Base-by-base conservation (phyloP, 2,329 filamentous ascomycete genomes). In the Dothiorella sarmentorum region DNA sequence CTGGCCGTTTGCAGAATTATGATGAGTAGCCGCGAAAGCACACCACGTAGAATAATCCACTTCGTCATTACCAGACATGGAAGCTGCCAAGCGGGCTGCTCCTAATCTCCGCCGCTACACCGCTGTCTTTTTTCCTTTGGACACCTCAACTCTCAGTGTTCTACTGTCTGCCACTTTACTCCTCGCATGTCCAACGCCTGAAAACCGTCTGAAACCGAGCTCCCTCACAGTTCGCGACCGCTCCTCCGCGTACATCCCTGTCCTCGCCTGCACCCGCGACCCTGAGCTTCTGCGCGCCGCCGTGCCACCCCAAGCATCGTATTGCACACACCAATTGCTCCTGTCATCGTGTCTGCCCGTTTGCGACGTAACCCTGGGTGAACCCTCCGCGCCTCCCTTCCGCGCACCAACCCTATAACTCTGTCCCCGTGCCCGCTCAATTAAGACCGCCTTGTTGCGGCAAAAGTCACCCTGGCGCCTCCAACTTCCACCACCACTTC, bases 381-480 rank as follows among this genome's bases (percentile, higher is more conserved):
- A 56, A 22, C 55, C 55, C 55, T 49, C 42, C 55, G n/a, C n/a
- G n/a, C n/a, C n/a, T n/a, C n/a, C n/a, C n/a, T n/a, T n/a, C 55
- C 40, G 37, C 42, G 42, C 33, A 37, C 31, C 44, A 47, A 37
- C 22, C 43, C 55, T 47, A 58, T 40, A 58, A 27, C 49, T 17
- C n/a, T 15, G 17, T 45, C 43, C 43, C n/a, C 43, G 43, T 26
- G 24, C 43, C 43, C 43, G 40, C 43, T 13, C 22, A 37, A n/a
- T n/a, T 29, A 40, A 17, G 17, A n/a, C 49, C 49, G 49, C 49
- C 33, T 40, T n/a, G 10, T n/a, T 20, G 49, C 49, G 49, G 49
- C 49, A 51, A 26, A 40, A 53, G 49, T 71, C 72, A 69, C 67
- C 68, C 66, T 74, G 72, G 72, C 72, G 69, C 71, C 71, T 59